Base-by-base conservation (phyloP, 257 asterid genomes). In the Penstemon eatonii region DNA sequence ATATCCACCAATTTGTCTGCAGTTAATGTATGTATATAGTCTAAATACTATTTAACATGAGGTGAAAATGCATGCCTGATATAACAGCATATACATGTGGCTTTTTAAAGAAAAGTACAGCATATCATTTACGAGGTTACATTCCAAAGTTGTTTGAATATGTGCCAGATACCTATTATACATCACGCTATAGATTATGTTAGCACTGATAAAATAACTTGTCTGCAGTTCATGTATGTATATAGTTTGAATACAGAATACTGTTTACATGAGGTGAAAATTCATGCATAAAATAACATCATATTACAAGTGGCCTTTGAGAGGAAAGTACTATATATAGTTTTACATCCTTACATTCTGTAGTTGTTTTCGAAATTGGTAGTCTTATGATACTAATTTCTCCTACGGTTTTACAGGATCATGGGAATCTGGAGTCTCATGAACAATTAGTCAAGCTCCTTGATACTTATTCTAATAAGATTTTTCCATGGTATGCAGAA, bases 401-500 rank as follows among this genome's bases (percentile, higher is more conserved):
- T 69, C 75, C 56, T 53, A 43, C 49, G 57, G 63, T 54, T 60
- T 65, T 78, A 65, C 93, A 93, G 98, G 88, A 78, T 57, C 58
- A 74, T 66, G 79, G 86, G 76, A 79, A 86, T 85, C 69, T 61
- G 43, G 75, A 61, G 63, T 77, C 89, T 64, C 80, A 60, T 63
- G 74, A 78, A 68, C 63, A 66, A 75, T 76, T 82, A 72, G 60
- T 82, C 79, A 63, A 80, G 78, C 91, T 94, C 82, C 86, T 91
- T 81, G 95, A 91, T 71, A 82, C 83, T 71, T 94, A 87, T 76
- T 79, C 89, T 54, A 56, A 69, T 50, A 86, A 80, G 84, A 82
- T 94, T 75, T 83, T 94, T 80, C 96, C 96, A 55, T 86, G 97
- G 99, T 90, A 79, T 77, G 87, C 59, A 42, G 15, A 25, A 25